phyloP scores from a whole-genome alignment of 768 basidiomycete genomes.

The Trametes punicea region DNA sequence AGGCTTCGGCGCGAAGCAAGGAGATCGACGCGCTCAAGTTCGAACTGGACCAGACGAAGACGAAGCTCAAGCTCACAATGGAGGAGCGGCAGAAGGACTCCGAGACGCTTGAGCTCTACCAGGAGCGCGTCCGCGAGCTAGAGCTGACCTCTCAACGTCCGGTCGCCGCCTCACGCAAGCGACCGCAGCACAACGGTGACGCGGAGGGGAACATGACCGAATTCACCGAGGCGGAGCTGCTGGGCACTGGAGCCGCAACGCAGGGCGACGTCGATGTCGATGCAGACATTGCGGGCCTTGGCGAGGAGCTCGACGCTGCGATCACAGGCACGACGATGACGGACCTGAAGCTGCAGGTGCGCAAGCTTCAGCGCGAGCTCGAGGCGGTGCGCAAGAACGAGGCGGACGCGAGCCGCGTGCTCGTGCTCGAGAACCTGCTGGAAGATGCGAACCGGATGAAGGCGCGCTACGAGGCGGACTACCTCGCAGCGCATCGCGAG shows the following conservation, averaged over 20 bases:
- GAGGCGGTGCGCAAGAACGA: slow-evolving; percentile 71
- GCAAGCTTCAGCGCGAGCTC: slow-evolving; percentile 77
- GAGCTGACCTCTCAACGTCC: slow-evolving; percentile 64
- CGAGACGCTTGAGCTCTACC: slow-evolving; percentile 84
- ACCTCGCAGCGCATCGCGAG: slow-evolving; percentile 79
- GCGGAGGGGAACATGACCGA: slow-evolving; percentile 22
- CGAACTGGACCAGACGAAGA: slow-evolving; percentile 72
- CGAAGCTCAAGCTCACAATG: slow-evolving; percentile 60
- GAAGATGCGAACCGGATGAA: slow-evolving; percentile 93
- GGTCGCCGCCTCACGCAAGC: slow-evolving; percentile 30
- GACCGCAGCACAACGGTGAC: slow-evolving; percentile 9
- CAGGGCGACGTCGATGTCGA: slow-evolving; percentile 42
- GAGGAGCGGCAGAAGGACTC: slow-evolving; percentile 76
- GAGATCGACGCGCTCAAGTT: slow-evolving; percentile 72
- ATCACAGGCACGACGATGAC: slow-evolving; percentile 85
- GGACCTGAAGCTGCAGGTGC: slow-evolving; percentile 84
- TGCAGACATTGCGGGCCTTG: slow-evolving; percentile 60
- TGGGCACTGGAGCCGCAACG: slow-evolving; percentile 31
- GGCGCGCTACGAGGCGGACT: slow-evolving; percentile 83
- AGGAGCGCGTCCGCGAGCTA: slow-evolving; percentile 86
- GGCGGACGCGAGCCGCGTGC: slow-evolving; percentile 67
- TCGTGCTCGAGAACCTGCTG: slow-evolving; percentile 88
- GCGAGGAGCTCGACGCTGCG: slow-evolving; percentile 85
- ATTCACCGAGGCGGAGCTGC: slow-evolving; percentile 46
- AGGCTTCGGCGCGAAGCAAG: slow-evolving; percentile 58